A percentile compares a stretch with the other conserved stretches of the same genome.
These are phyloP conservation scores for Lactuca sativa DNA, from an alignment of 129 eudicot species.

Conservation along the genomic window DNA sequence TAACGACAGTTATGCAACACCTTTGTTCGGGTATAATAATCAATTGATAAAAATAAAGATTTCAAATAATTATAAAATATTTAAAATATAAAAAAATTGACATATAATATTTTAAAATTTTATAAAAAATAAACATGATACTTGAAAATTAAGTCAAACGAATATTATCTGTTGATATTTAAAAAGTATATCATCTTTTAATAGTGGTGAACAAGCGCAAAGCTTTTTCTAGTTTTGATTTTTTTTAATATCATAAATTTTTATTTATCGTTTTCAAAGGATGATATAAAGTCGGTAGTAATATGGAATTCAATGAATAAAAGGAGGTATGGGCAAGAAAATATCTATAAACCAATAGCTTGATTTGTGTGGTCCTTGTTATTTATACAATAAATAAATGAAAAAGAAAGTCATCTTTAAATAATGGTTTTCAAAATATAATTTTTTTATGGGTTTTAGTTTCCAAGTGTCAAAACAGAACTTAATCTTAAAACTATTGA, in stretches of 20 bases:
- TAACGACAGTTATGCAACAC: too few species aligned
- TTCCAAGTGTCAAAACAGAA: background rate
- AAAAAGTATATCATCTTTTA: too few species aligned
- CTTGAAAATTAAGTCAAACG: too few species aligned
- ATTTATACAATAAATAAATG: constrained; percentile 22
- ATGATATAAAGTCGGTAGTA: constrained; percentile 16
- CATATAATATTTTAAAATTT: too few species aligned
- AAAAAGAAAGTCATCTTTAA: constrained; percentile 24
- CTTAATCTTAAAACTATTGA: background rate
- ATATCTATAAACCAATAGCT: constrained; percentile 22
- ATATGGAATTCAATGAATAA: constrained; percentile 5
- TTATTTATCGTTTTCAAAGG: background rate
- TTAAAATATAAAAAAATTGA: too few species aligned
- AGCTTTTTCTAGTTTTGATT: background rate
- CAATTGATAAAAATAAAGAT: too few species aligned
- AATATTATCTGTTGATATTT: too few species aligned
- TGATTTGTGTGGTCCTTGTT: constrained; percentile 33
- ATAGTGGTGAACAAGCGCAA: background rate
- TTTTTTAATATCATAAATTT: background rate
- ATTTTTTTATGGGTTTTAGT: background rate
- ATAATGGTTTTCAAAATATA: constrained; percentile 6
- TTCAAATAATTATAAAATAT: too few species aligned
- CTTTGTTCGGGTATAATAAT: too few species aligned
- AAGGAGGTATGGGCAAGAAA: constrained; percentile 32
- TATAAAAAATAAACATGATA: too few species aligned